A percentile compares a stretch with the other conserved stretches of the same genome.
phyloP scores from a whole-genome alignment of 2,329 filamentous ascomycete genomes.

The Aureobasidium sp. region DNA sequence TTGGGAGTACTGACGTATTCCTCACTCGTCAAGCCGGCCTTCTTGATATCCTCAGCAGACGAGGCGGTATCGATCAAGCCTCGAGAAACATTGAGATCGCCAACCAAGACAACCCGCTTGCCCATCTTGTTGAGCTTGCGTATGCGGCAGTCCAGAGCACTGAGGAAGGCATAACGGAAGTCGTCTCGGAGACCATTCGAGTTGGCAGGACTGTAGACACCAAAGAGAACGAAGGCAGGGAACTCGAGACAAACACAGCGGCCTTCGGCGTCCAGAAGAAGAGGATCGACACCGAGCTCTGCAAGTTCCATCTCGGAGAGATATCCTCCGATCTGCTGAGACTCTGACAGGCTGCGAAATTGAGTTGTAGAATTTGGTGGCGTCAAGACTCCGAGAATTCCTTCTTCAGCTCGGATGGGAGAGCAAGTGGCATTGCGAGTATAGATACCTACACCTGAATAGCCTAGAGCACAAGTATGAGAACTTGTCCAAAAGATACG shows the following conservation, averaged over 20 bases:
- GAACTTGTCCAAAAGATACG: neutral
- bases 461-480: constrained; percentile 50
- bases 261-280: constrained; percentile 77
- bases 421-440: constrained; percentile 78
- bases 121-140: constrained; percentile 74
- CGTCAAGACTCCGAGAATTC: constrained; percentile 73
- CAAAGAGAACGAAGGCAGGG: constrained; percentile 85
- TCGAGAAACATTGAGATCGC: constrained; percentile 76
- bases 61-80: constrained; percentile 68
- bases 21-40: constrained; percentile 58
- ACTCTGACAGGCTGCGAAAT: constrained; percentile 66
- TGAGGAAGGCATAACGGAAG: constrained; percentile 73
- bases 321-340: constrained; percentile 82
- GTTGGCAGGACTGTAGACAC: constrained; percentile 85
- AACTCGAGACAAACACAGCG: constrained; percentile 89
- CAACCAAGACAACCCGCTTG: constrained; percentile 76
- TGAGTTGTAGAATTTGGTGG: constrained; percentile 61
- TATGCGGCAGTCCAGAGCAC: constrained; percentile 71
- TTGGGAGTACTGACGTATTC: constrained; percentile 67
- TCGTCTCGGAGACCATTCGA: constrained; percentile 75
- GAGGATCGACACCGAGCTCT: constrained; percentile 56
- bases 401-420: constrained; percentile 86
- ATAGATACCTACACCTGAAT: constrained; percentile 92
- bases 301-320: constrained; percentile 61
- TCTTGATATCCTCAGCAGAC: constrained; percentile 61